Base-by-base conservation (phyloP, 2,329 filamentous ascomycete genomes). In the Clonostachys sp. region DNA sequence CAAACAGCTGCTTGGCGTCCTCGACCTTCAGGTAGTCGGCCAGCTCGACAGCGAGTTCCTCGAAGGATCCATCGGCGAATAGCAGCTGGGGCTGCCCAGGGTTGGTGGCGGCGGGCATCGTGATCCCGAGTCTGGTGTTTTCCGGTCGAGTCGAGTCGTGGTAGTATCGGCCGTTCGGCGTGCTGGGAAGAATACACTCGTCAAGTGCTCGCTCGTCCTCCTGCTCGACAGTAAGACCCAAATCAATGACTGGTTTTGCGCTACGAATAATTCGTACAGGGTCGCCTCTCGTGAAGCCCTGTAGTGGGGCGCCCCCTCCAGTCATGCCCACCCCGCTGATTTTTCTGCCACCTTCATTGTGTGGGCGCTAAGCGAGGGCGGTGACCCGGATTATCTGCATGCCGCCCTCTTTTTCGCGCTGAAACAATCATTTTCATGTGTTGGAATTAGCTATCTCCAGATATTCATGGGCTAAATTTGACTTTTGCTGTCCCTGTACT, bases 21-120 rank as follows among this genome's bases (percentile, higher is more conserved):
- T 91, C 81, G 59, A 84, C 77, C 70, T 95, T 90, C 67, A 99
- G 78, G 73, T 95, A 96, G 61, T 91, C 87, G 68, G 92, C 91
- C 77, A 99, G 88, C 75, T 99, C 94, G 70, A 89, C 85, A 62
- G 88, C 85, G 65, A 96, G 85, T 75, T 97, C 94, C 68, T 91
- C 84, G 70, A 96, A 96, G 61, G 83, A 82, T 69, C 94, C 94
- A 77, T 99, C 94, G 70, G 99, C 81, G 63, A 86, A 86, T 66
- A 86, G 77, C 61, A 81, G 75, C 71, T 83, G 76, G 49, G 77
- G 77, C 64, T 75, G 74, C 63, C 69, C 65, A 63, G 72, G 59
- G 57, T 63, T 63, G 56, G 64, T 70, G 55, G 65, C 53, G 50
- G 57, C 58, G 51, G 61, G 57, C 61, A 63, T 63, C 17, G 41